Percentiles rank a stretch among this genome's conserved stretches.
phyloP scores from a whole-genome alignment of 2,329 filamentous ascomycete genomes.

The Ophiostoma himal-ulmi region DNA sequence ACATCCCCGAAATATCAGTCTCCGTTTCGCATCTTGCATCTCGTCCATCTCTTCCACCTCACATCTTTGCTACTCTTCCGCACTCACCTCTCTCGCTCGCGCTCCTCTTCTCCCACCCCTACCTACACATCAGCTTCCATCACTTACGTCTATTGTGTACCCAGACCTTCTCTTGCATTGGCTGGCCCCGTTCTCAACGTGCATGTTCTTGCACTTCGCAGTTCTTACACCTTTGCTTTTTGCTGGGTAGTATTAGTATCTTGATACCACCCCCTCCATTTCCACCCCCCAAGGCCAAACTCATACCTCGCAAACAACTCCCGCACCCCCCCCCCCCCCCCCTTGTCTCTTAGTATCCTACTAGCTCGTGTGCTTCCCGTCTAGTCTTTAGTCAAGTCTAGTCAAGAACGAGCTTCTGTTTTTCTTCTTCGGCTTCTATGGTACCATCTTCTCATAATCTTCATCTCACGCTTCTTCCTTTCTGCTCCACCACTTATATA shows the following conservation, averaged over 20 bases:
- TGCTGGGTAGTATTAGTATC: slow-evolving; percentile 5
- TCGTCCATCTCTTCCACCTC: background rate
- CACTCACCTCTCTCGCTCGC: slow-evolving; percentile 9
- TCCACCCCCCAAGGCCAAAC: slow-evolving; percentile 3
- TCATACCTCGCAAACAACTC: background rate
- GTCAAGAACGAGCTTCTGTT: slow-evolving; percentile 13
- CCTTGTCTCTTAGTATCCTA: background rate
- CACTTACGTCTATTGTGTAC: background rate
- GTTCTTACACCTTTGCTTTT: background rate
- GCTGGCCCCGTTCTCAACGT: slow-evolving; percentile 10
- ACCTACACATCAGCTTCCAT: background rate
- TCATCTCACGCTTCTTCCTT: background rate
- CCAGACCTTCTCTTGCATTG: slow-evolving; percentile 11
- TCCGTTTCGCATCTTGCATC: background rate
- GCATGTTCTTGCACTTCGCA: background rate
- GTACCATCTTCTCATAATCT: slow-evolving; percentile 3
- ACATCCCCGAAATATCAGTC: background rate
- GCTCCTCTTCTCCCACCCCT: background rate
- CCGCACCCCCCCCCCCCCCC: background rate
- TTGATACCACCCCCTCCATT: slow-evolving; percentile 22
- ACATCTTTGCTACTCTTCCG: slow-evolving; percentile 5
- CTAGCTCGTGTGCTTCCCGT: slow-evolving; percentile 18
- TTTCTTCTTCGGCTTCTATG: slow-evolving; percentile 14
- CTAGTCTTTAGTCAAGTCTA: background rate
- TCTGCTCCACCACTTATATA: slow-evolving; percentile 20